Conservation (phyloP, 2,329 filamentous ascomycete genomes). For the Cercospora zeina region DNA sequence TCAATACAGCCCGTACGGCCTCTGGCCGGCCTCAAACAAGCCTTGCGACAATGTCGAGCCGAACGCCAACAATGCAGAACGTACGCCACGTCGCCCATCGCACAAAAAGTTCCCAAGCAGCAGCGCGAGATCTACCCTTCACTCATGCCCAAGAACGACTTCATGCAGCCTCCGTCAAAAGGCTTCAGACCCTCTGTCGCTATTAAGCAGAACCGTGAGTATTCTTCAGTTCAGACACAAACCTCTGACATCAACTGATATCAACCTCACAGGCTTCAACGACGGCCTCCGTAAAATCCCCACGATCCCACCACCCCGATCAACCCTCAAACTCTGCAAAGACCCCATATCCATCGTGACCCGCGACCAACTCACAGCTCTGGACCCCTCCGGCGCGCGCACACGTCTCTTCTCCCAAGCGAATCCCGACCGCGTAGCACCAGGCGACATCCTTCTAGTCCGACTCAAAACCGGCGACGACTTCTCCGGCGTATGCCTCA, state of each 20-base stretch:
- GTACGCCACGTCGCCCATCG: constrained; percentile 46
- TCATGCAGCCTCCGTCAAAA: constrained; percentile 30
- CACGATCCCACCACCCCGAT: constrained; percentile 54
- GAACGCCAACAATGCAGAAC: constrained; percentile 37
- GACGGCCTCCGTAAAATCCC: constrained; percentile 38
- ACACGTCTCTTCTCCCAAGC: constrained; percentile 74
- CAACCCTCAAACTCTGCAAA: constrained; percentile 57
- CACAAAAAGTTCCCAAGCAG: constrained; percentile 41
- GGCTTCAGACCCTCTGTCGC: constrained; percentile 39
- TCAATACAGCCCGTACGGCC: constrained; percentile 62
- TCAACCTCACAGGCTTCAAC: constrained; percentile 33
- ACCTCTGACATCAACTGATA: background rate
- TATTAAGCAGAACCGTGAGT: constrained; percentile 40
- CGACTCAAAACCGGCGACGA: constrained; percentile 82
- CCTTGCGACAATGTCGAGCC: constrained; percentile 58
- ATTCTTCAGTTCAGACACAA: background rate
- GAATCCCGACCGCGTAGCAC: constrained; percentile 75
- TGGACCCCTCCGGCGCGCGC: constrained; percentile 84
- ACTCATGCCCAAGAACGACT: constrained; percentile 39
- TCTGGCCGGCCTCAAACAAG: constrained; percentile 67
- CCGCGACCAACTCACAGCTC: constrained; percentile 65
- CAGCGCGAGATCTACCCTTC: constrained; percentile 50
- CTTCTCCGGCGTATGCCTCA: constrained; percentile 84
- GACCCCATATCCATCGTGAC: constrained; percentile 70
- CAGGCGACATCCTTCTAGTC: constrained; percentile 89